Evolutionary conservation across 805 yeast species (phyloP).

Genomic region (Myxozyma nipponensis): DNA sequence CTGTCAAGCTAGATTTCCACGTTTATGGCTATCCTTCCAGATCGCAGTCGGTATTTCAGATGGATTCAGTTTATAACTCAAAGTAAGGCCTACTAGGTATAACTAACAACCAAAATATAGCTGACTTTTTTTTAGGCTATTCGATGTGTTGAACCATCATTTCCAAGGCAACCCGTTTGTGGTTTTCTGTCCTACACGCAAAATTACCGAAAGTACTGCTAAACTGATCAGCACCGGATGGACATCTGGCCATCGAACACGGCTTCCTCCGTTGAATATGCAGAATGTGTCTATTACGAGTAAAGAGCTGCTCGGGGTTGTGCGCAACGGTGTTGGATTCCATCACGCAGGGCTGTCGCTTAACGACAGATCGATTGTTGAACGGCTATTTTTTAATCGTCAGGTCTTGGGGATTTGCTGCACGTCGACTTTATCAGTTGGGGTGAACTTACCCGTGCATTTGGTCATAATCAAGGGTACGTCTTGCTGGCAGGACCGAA

Average conservation of each 20-base stretch:
- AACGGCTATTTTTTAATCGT: conserved; percentile 45
- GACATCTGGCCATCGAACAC: conserved; percentile 3
- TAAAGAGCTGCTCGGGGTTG: conserved; percentile 10
- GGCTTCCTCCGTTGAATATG: neutral
- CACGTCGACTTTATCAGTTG: conserved; percentile 59
- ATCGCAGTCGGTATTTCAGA: conserved; percentile 46
- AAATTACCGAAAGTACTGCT: conserved; percentile 47
- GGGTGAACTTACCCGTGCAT: conserved; percentile 59
- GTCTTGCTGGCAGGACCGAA: conserved; percentile 45
- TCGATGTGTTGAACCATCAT: conserved; percentile 41
- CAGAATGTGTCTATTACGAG: conserved; percentile 6
- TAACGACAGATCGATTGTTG: conserved; percentile 47
- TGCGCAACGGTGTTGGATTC: conserved; percentile 44
- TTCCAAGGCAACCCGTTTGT: conserved; percentile 45
- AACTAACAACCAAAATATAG: no score
- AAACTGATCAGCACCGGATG: conserved; percentile 27
- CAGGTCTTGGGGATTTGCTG: conserved; percentile 47
- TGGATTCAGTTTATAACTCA: conserved; percentile 45
- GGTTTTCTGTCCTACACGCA: conserved; percentile 53
- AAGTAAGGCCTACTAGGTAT: no score
- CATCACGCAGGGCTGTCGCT: conserved; percentile 58
- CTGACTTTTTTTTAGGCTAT: conserved; percentile 4
- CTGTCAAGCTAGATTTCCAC: conserved; percentile 43
- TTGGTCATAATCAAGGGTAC: conserved; percentile 61
- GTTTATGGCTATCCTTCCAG: conserved; percentile 45